A percentile compares a stretch with the other conserved stretches of the same genome.
Evolutionary conservation across 805 yeast species (phyloP).

Genomic region (Crinitomyces ghanaensis): DNA sequence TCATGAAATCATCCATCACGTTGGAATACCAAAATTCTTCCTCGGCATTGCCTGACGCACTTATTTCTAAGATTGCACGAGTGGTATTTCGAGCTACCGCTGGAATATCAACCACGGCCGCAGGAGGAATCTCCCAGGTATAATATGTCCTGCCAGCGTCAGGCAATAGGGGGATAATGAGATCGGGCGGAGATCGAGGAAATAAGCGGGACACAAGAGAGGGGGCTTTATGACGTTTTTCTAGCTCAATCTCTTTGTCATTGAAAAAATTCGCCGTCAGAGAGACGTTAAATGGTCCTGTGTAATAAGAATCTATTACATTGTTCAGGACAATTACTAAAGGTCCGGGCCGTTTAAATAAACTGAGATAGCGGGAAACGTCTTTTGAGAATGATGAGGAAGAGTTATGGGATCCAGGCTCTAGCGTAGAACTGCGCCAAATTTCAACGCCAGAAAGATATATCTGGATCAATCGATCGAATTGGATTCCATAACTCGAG

Average conservation of each 20-base stretch:
- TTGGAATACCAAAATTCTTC: slow-evolving; percentile 84
- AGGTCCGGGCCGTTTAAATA: slow-evolving; percentile 35
- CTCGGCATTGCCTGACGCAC: slow-evolving; percentile 65
- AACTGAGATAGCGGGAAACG: slow-evolving; percentile 39
- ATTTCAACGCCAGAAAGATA: slow-evolving; percentile 43
- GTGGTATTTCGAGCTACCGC: slow-evolving; percentile 46
- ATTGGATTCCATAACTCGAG: slow-evolving; percentile 26
- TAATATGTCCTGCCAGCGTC: neutral
- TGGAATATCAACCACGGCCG: slow-evolving; percentile 1
- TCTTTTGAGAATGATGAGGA: slow-evolving; percentile 49
- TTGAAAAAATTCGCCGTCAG: slow-evolving; percentile 11
- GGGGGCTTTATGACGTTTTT: neutral
- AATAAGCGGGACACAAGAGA: neutral
- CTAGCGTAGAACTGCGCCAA: slow-evolving; percentile 81
- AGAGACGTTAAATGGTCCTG: slow-evolving; percentile 11
- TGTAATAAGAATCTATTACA: slow-evolving; percentile 31
- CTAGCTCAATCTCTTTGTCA: neutral
- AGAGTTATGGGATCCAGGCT: slow-evolving; percentile 34
- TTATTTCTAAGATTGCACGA: slow-evolving; percentile 43
- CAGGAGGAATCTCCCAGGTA: slow-evolving; percentile 1
- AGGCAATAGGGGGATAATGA: slow-evolving; percentile 3
- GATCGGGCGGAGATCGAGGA: slow-evolving; percentile 1
- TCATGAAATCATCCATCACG: slow-evolving; percentile 16
- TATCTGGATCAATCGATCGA: slow-evolving; percentile 29
- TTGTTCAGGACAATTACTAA: slow-evolving; percentile 57